A percentile compares a stretch with the other conserved stretches of the same genome.
These are phyloP conservation scores for Pisolithus sp. DNA, from an alignment of 768 basidiomycete species.

Conservation along the genomic window DNA sequence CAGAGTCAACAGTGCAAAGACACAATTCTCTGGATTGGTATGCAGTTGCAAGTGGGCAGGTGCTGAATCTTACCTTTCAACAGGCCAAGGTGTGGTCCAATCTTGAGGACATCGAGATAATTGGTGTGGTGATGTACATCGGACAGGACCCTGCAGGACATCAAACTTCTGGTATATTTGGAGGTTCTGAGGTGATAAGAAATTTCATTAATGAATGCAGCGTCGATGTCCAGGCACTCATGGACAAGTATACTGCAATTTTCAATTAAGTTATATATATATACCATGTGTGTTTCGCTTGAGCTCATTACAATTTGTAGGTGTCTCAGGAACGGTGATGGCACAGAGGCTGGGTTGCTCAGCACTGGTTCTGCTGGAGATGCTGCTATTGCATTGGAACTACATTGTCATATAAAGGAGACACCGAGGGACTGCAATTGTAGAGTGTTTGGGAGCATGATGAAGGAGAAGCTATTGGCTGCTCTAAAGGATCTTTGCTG, in stretches of 20 bases:
- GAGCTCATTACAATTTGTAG: background rate
- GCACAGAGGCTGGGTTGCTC: background rate
- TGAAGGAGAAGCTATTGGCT: no score
- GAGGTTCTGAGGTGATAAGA: background rate
- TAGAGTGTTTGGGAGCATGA: no score
- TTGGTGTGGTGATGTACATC: background rate
- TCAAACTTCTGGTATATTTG: background rate
- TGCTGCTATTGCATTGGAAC: background rate
- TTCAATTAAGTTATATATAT: background rate
- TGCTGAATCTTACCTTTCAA: background rate
- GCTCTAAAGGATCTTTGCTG: no score
- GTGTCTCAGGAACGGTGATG: constrained; percentile 1
- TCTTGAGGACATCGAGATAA: background rate
- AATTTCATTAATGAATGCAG: background rate
- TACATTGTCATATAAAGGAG: background rate
- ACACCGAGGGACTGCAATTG: background rate
- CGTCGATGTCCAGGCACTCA: background rate
- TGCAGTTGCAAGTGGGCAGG: background rate
- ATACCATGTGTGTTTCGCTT: background rate
- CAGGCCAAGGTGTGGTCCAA: background rate
- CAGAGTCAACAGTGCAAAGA: no score
- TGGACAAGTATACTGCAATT: background rate
- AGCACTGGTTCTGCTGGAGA: background rate
- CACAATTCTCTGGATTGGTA: background rate
- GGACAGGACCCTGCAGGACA: background rate